Base-by-base conservation (phyloP, 441 rosid species). In the Cnidoscolus chayamansa region DNA sequence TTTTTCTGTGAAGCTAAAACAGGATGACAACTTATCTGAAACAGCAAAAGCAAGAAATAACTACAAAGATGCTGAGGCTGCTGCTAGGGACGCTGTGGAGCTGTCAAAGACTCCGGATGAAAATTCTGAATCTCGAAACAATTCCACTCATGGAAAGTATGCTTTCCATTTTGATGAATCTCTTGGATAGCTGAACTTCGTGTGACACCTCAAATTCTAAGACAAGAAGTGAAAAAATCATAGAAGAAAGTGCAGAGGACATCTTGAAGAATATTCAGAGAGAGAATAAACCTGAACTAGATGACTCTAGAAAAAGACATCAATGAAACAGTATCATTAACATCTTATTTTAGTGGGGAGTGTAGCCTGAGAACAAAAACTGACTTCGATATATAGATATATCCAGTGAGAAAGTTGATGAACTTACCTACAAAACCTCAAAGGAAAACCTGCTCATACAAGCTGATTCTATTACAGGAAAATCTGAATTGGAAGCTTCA, bases 1-100 rank as follows among this genome's bases (percentile, higher is more conserved):
- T 30, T 56, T 67, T 0, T 49, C 37, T 1, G 54, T 48, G 71
- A 65, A 70, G 51, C 12, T n/a, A 35, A 16, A 65, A 15, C 10
- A 19, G 7, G 75, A 69, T 11, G 82, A 80, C 48, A 61, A 71
- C 17, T 45, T 74, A 25, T 59, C 71, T 1, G 82, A 69, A 31
- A 72, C 83, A 0, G 16, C 60, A 10, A 70, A 73, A 53, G 65
- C 59, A 58, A 72, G 72, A 61, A 68, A 51, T 53, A 56, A 78
- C 63, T 81, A 81, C 68, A 73, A 53, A 48, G 82, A 84, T 19
- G 82, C 48, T n/a, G 77, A 71, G 2, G 79, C 61, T 30, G 86
- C 86, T 51, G 86, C 89, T 48, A 76, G 81, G 75, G 86, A 83
- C 4, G 86, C 87, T n/a, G 60, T 78, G 17, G 72, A 80, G 37